Conservation (phyloP, 768 basidiomycete genomes). For the Mycena belliarum region DNA sequence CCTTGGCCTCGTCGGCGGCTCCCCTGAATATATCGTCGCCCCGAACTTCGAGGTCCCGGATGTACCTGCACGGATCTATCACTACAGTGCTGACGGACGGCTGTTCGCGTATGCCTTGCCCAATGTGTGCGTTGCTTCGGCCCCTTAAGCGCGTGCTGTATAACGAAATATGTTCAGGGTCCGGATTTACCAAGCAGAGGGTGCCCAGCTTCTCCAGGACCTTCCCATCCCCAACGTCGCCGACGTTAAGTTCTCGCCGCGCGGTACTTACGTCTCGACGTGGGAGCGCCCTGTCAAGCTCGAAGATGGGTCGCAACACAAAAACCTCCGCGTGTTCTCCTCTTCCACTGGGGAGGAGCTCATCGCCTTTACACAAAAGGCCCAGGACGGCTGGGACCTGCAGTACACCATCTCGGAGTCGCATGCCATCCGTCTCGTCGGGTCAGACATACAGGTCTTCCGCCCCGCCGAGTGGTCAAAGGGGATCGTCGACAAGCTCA, state of each 20-base stretch:
- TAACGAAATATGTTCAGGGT: constrained; percentile 54
- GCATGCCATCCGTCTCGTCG: constrained; percentile 79
- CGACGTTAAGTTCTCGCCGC: constrained; percentile 90
- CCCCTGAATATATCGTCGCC: constrained; percentile 71
- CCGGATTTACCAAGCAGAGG: constrained; percentile 74
- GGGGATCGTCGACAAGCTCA: constrained; percentile 80
- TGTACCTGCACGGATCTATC: constrained; percentile 69
- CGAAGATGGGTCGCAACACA: constrained; percentile 89
- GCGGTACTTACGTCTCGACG: constrained; percentile 89
- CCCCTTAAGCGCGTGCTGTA: constrained; percentile 14
- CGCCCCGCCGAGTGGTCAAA: constrained; percentile 78
- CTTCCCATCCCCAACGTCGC: constrained; percentile 73
- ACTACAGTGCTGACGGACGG: constrained; percentile 86
- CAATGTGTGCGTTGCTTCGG: constrained; percentile 54
- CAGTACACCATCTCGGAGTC: constrained; percentile 91
- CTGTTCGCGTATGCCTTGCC: constrained; percentile 85
- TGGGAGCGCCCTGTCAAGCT: constrained; percentile 95
- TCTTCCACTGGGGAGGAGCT: constrained; percentile 85
- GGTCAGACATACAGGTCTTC: constrained; percentile 82
- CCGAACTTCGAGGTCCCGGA: constrained; percentile 68
- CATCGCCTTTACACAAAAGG: constrained; percentile 85
- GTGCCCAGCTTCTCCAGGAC: constrained; percentile 72
- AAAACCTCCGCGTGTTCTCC: constrained; percentile 91
- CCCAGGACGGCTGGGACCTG: constrained; percentile 87
- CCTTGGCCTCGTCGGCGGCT: constrained; percentile 80